Evolutionary conservation across 2,329 filamentous ascomycete genomes (phyloP).

Genomic region (Venturia effusa): DNA sequence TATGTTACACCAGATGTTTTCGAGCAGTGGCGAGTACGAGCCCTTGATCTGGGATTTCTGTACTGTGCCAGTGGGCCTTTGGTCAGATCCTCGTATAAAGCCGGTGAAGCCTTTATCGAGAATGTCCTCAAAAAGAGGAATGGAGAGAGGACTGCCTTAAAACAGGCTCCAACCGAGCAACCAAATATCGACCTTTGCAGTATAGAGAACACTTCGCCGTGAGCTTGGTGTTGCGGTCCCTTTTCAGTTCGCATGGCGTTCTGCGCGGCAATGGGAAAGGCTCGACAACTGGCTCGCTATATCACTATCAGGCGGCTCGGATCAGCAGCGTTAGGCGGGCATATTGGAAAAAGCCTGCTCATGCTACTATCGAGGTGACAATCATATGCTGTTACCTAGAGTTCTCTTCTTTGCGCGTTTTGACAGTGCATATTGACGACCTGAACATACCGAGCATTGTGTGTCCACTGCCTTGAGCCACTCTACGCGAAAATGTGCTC

Average conservation of each 20-base stretch:
- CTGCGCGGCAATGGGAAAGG: neutral
- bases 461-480: no score
- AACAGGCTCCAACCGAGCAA: neutral
- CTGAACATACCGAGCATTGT: neutral
- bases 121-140: conserved; percentile 85
- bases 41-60: conserved; percentile 89
- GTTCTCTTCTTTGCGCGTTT: neutral
- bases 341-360: neutral
- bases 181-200: neutral
- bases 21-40: conserved; percentile 80
- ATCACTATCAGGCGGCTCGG: neutral
- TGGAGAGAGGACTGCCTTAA: neutral
- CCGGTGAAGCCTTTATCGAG: conserved; percentile 96
- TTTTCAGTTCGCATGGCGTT: neutral
- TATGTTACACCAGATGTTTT: conserved; percentile 89
- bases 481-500: no score
- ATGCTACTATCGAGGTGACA: neutral
- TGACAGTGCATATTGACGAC: neutral
- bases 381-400: neutral
- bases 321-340: neutral
- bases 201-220: neutral
- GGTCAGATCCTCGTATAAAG: conserved; percentile 93
- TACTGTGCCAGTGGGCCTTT: conserved; percentile 92
- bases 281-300: neutral
- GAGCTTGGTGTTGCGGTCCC: neutral